phyloP scores from a whole-genome alignment of 2,329 filamentous ascomycete genomes.

The Stylonectria norvegica region DNA sequence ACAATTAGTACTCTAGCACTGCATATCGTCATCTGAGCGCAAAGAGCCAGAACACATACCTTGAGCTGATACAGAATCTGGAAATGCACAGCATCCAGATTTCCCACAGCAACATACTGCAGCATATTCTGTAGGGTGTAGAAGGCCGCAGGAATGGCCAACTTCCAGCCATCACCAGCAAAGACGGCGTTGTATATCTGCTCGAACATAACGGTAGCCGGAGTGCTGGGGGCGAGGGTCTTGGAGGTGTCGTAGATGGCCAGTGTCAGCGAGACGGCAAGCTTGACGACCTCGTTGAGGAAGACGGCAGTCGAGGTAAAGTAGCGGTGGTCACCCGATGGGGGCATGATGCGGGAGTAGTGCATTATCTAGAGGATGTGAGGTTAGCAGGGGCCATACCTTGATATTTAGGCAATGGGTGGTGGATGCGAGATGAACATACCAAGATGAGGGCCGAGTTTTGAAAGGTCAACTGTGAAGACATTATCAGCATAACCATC shows the following conservation, averaged over 20 bases:
- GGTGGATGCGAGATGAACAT: conserved; percentile 21
- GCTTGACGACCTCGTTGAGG: conserved; percentile 87
- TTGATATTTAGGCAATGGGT: too few relatives aligned
- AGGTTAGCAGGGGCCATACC: conserved; percentile 16
- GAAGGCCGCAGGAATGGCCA: conserved; percentile 81
- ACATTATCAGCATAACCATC: conserved; percentile 11
- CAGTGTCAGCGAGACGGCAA: conserved; percentile 80
- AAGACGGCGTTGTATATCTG: conserved; percentile 80
- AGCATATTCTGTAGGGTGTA: conserved; percentile 93
- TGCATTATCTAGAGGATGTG: conserved; percentile 68
- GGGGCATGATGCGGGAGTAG: conserved; percentile 92
- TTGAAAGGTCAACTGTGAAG: conserved; percentile 63
- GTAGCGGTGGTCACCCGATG: conserved; percentile 77
- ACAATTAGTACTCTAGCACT: too few relatives aligned
- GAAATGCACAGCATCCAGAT: conserved; percentile 88
- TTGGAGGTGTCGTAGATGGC: conserved; percentile 83
- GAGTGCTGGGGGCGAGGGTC: conserved; percentile 72
- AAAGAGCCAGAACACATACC: conserved; percentile 35
- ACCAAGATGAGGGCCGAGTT: conserved; percentile 76
- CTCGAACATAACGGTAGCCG: conserved; percentile 74
- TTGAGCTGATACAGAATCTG: conserved; percentile 93
- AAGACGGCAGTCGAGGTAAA: conserved; percentile 93
- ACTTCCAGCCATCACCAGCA: conserved; percentile 88
- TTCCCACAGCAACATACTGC: conserved; percentile 87
- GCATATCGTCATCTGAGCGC: too few relatives aligned